phyloP scores from a whole-genome alignment of 1,284 basidiomycete genomes.

The Sanghuangporus baumii region DNA sequence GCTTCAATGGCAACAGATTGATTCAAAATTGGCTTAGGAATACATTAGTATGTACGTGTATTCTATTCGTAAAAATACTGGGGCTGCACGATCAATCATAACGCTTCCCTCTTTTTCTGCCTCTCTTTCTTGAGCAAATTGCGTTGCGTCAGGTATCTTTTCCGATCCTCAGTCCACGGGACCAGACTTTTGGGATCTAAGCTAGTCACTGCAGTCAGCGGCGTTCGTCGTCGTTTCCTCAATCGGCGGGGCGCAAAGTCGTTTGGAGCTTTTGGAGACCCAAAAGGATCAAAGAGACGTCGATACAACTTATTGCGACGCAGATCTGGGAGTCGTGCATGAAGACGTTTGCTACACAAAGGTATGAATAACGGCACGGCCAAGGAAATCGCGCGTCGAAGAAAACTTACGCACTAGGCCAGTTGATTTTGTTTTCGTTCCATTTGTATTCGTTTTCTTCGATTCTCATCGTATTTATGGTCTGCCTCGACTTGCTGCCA shows the following conservation, averaged over 20 bases:
- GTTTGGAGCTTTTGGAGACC: neutral
- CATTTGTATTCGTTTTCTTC: neutral
- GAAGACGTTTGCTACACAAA: neutral
- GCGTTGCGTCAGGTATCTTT: neutral
- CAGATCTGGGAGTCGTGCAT: neutral
- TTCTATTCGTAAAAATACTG: neutral
- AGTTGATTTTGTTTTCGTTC: neutral
- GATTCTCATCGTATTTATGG: slow-evolving; percentile 6
- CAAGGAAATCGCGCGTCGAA: neutral
- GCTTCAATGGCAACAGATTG: too few species aligned
- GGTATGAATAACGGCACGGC: neutral
- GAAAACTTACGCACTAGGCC: slow-evolving; percentile 8
- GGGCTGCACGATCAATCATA: neutral
- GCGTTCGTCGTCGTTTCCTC: neutral
- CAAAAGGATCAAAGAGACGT: neutral
- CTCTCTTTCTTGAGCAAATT: neutral
- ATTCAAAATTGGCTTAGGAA: too few species aligned
- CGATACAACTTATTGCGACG: neutral
- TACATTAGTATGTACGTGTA: neutral
- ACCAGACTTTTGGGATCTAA: neutral
- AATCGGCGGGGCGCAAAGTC: neutral
- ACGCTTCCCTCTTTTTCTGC: neutral
- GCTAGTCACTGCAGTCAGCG: neutral
- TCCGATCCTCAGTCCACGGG: neutral
- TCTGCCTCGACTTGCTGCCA: slow-evolving; percentile 4